A percentile compares a stretch with the other conserved stretches of the same genome.
These are phyloP conservation scores for Penicillium ucsense DNA, from an alignment of 495 filamentous ascomycete species.

Conservation along the genomic window DNA sequence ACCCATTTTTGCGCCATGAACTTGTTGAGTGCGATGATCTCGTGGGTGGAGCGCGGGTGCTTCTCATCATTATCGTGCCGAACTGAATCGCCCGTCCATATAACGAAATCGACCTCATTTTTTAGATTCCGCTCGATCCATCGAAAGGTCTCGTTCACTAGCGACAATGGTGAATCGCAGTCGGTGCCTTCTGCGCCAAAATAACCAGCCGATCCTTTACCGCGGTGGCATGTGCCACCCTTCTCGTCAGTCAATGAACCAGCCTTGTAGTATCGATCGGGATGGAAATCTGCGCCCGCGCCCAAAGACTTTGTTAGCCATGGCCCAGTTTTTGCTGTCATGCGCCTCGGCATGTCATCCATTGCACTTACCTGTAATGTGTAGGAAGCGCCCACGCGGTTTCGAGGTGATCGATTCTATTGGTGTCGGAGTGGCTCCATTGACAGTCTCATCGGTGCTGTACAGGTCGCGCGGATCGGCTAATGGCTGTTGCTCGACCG, in stretches of 20 bases:
- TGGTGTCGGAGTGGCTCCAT: not conserved
- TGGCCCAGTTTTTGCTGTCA: not conserved
- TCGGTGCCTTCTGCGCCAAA: constrained; percentile 78
- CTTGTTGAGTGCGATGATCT: constrained; percentile 68
- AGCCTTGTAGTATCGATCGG: constrained; percentile 72
- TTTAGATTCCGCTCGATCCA: constrained; percentile 84
- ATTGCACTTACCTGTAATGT: constrained; percentile 73
- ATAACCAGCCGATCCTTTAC: constrained; percentile 62
- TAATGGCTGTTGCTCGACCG: constrained; percentile 12
- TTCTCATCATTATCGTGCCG: constrained; percentile 89
- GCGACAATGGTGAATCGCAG: constrained; percentile 72
- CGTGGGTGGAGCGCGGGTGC: constrained; percentile 60
- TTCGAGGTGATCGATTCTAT: constrained; percentile 2
- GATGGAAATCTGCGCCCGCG: constrained; percentile 64
- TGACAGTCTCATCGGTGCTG: not conserved
- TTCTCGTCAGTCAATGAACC: constrained; percentile 60
- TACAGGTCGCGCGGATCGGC: constrained; percentile 2
- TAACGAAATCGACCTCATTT: constrained; percentile 82
- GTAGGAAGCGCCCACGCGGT: constrained; percentile 67
- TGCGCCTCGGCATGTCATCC: not conserved
- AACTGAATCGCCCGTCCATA: constrained; percentile 96
- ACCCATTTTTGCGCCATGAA: constrained; percentile 67
- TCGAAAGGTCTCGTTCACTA: constrained; percentile 82
- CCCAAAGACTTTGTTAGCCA: not conserved
- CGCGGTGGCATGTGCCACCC: constrained; percentile 64